Base-by-base conservation (phyloP, 2,329 filamentous ascomycete genomes). In the Monosporascus sp. region DNA sequence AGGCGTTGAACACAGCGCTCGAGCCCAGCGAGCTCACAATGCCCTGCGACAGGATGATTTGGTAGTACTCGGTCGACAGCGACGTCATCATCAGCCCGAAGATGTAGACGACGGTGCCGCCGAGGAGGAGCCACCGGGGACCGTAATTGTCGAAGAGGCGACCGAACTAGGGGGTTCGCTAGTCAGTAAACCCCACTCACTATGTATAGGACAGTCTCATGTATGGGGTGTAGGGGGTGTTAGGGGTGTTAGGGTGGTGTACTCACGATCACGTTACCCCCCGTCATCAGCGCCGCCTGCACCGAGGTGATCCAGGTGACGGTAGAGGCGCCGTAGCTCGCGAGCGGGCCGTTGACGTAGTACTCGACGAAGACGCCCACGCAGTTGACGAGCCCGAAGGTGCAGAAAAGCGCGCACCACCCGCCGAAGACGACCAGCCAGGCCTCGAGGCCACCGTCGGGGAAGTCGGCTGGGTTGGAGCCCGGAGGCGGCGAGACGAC, bases 41-140 rank as follows among this genome's bases (percentile, higher is more conserved):
- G 27, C 64, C 63, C 60, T 75, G 72, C 17, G 71, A 63, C 5
- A 74, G 68, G 54, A 75, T 59, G 59, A 73, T 66, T 59, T 75
- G 72, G 61, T 72, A 74, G 64, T 71, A 74, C 57, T 71, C 38
- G 41, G 61, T 63, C 9, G 63, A 64, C 19, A 86, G 69, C 38
- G 76, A 79, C 1, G 79, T 76, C 79, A 85, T 82, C 81, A 86
- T 85, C 9, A 86, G 64, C 5, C 79, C 78, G 52, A 86, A 78
- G 31, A 83, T 69, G 61, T 82, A 78, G 47, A 81, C 61, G 40
- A 83, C 63, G 2, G 76, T 77, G 48, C 82, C 82, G 41, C 70
- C 56, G 9, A 80, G 45, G 2, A 85, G 67, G 3, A 87, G 70
- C 55, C 72, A 78, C 44, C 76, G 74, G 1, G 84, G 81, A 0